Evolutionary conservation across 345 rosid genomes (phyloP).

Genomic region (Aegle marmelos): DNA sequence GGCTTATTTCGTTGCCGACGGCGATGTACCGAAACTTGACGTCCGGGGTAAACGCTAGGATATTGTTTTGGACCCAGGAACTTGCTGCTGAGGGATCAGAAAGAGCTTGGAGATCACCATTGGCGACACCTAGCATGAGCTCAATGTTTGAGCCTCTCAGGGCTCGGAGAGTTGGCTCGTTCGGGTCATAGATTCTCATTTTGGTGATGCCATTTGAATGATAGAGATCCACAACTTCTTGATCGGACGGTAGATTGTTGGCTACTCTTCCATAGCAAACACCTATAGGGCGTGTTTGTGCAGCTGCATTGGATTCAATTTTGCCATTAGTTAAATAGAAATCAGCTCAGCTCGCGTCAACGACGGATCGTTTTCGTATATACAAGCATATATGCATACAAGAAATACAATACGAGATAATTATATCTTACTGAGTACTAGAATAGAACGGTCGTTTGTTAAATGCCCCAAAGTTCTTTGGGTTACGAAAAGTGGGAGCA

Average conservation of each 20-base stretch:
- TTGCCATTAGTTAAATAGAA: neutral
- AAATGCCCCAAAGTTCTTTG: too few species aligned
- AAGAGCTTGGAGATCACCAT: constrained; percentile 27
- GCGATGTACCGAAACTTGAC: constrained; percentile 52
- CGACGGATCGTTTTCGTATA: too few species aligned
- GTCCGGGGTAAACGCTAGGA: constrained; percentile 22
- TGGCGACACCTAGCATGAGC: constrained; percentile 32
- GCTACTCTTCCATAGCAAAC: constrained; percentile 42
- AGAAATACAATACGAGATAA: too few species aligned
- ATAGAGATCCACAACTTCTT: constrained; percentile 30
- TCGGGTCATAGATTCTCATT: constrained; percentile 39
- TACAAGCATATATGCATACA: too few species aligned
- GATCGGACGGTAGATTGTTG: constrained; percentile 32
- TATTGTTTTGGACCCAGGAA: constrained; percentile 35
- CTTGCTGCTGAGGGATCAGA: constrained; percentile 21
- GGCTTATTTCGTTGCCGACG: constrained; percentile 44
- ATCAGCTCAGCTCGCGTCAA: too few species aligned
- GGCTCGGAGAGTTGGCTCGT: constrained; percentile 40
- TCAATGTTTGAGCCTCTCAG: constrained; percentile 38
- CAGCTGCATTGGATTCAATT: neutral
- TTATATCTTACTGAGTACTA: too few species aligned
- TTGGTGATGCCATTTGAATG: constrained; percentile 24
- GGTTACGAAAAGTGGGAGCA: too few species aligned
- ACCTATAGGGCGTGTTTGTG: constrained; percentile 28
- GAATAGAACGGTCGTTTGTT: too few species aligned